These are phyloP conservation scores for Quercus wislizeni DNA, from an alignment of 306 rosid species.

Conservation along the genomic window DNA sequence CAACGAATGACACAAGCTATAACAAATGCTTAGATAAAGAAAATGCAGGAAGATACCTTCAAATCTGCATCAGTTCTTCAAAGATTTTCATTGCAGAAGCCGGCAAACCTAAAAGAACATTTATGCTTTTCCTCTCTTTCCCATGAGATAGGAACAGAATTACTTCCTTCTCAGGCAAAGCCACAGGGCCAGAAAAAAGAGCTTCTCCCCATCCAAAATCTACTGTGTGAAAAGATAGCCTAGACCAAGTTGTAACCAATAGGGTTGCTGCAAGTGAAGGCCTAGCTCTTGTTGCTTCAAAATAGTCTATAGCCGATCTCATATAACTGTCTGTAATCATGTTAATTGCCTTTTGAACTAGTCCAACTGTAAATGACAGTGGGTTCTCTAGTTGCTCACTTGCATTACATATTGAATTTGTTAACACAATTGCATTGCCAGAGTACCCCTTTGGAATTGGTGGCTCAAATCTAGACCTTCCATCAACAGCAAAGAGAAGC, in stretches of 20 bases:
- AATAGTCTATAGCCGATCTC: conserved; percentile 80
- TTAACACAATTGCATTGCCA: conserved; percentile 75
- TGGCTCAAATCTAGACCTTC: conserved; percentile 62
- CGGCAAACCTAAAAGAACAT: conserved; percentile 79
- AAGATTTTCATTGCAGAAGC: conserved; percentile 71
- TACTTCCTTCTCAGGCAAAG: conserved; percentile 71
- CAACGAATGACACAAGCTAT: background rate
- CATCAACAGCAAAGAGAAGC: conserved; percentile 82
- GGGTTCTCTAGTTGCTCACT: conserved; percentile 53
- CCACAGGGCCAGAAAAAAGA: conserved; percentile 64
- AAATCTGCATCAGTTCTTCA: conserved; percentile 40
- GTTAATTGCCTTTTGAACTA: conserved; percentile 50
- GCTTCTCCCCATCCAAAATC: conserved; percentile 92
- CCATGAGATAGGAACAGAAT: conserved; percentile 60
- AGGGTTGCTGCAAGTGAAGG: conserved; percentile 70
- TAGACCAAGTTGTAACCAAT: conserved; percentile 79
- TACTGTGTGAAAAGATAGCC: conserved; percentile 55
- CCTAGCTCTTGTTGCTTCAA: conserved; percentile 69
- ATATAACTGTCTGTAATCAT: conserved; percentile 60
- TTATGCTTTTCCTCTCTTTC: conserved; percentile 45
- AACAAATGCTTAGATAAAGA: background rate
- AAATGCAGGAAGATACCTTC: background rate
- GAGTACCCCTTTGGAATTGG: conserved; percentile 63
- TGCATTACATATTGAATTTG: conserved; percentile 53
- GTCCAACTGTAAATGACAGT: conserved; percentile 46